Conservation (phyloP, 257 asterid genomes). For the Euphrasia confusa region DNA sequence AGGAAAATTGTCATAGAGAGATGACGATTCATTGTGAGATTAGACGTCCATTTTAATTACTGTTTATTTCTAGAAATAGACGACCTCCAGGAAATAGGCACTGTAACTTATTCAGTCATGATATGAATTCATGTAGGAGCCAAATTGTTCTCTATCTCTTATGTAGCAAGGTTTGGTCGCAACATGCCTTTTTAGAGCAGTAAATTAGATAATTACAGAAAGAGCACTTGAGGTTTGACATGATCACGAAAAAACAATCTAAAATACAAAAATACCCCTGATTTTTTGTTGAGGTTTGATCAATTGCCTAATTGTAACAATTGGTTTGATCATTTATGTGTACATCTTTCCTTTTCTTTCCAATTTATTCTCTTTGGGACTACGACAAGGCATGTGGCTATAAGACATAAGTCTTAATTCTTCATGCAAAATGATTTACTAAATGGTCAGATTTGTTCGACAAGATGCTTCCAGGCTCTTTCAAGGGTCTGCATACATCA, state of each 20-base stretch:
- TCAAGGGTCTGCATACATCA: constrained; percentile 27
- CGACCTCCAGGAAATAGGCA: neutral
- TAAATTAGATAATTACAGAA: too few species aligned
- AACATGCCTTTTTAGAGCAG: neutral
- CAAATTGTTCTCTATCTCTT: too few species aligned
- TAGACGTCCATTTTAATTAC: neutral
- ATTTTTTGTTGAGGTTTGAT: neutral
- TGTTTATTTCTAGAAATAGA: neutral
- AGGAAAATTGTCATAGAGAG: neutral
- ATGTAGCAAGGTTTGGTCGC: too few species aligned
- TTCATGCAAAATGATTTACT: neutral
- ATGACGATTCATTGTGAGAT: neutral
- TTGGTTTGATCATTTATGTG: too few species aligned
- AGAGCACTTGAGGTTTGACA: too few species aligned
- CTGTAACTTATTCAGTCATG: neutral
- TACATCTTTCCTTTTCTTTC: neutral
- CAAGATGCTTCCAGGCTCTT: constrained; percentile 23
- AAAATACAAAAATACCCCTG: too few species aligned
- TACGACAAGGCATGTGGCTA: too few species aligned
- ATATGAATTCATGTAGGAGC: too few species aligned
- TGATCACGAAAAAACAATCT: too few species aligned
- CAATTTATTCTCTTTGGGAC: neutral
- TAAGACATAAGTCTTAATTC: too few species aligned
- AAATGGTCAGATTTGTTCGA: constrained; percentile 21
- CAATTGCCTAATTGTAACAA: too few species aligned